Evolutionary conservation across 805 yeast genomes (phyloP), one percentile per base, ranked within the genome.

Genomic region (Candida boleticola): DNA sequence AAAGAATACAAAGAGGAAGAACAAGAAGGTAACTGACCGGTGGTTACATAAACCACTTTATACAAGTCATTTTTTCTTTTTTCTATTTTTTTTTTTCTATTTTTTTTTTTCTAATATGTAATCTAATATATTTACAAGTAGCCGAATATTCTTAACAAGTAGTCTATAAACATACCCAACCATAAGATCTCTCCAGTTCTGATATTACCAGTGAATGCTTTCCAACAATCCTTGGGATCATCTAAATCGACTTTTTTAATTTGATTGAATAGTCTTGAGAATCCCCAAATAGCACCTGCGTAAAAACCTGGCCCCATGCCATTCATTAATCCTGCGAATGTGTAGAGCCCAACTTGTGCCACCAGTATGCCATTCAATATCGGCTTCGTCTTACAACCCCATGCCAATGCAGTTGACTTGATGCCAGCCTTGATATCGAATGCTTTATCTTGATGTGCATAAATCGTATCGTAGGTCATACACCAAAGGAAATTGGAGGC

Each of bases 391-490:
- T 78, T 74, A 18, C 76, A 77, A 6, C 95, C 95, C 99, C 99
- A 95, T 2, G 86, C 90, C 51, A 93, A 74, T 5, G 99, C 99
- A 0, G 98, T 89, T 1, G 96, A 87, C 61, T 89, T 89, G 52
- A 93, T 85, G 17, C 99, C 99, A 0, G 96, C 97, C 44, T 77
- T 73, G 40, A 87, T 67, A 64, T 93, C 99, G 55, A 84, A 93
- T 40, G 62, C 66, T 66, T 93, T 93, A 64, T 93, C 99, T 66
- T 93, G 99, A 60, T 93, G 99, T 0, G 99, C 99, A 61, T 93
- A 93, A 30, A 93, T 79, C 2, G 99, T 89, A 62, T 93, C 99
- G 64, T 93, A 93, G 40, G 83, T 82, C 90, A 93, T 87, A 51
- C 96, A 83, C 99, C 99, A 93, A 42, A 83, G 73, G 57, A 82